Base-by-base conservation (phyloP, 805 yeast genomes). In the Clavispora vitiphila region DNA sequence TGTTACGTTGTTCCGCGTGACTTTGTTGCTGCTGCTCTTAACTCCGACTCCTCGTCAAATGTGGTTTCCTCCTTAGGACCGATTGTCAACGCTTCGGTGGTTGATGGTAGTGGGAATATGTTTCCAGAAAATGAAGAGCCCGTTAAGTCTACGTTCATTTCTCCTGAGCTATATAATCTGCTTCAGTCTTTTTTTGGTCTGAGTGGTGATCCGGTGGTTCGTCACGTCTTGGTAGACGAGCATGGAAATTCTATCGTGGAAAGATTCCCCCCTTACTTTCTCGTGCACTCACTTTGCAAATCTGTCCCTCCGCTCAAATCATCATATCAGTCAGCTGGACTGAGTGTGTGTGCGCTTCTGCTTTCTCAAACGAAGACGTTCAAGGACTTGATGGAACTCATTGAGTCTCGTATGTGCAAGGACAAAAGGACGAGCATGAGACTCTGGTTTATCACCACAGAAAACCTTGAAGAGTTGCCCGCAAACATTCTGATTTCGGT, bases 131-230 rank as follows among this genome's bases (percentile, higher is more conserved):
- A 36, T 10, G 25, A 40, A 12, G 60, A 54, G 32, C 49, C 59
- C 1, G 52, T 45, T 21, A 49, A 51, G n/a, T 47, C 56, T 11
- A 43, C 47, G 34, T 53, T 50, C 30, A 59, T 82, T 0, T 62
- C 77, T 0, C 72, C 72, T 6, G 58, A 62, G 5, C 66, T 74
- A 2, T 81, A 77, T 49, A 52, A 65, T 3, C 54, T 65, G 43
- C 56, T 83, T 8, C 58, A 56, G 1, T 64, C 67, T 24, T 77
- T 83, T 81, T 81, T 80, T 56, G 85, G 84, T 0, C 38, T 76
- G 18, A 54, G 60, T 1, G 69, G 71, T 1, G 56, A 46, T 7
- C 69, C 72, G 1, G 62, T 68, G 8, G 44, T 61, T 5, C 57
- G 74, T 37, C 55, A 56, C 18, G 40, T 68, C 4, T 43, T 61